Evolutionary conservation across 23 red algal species (phyloP).

Genomic region (Gracilaria domingensis): DNA sequence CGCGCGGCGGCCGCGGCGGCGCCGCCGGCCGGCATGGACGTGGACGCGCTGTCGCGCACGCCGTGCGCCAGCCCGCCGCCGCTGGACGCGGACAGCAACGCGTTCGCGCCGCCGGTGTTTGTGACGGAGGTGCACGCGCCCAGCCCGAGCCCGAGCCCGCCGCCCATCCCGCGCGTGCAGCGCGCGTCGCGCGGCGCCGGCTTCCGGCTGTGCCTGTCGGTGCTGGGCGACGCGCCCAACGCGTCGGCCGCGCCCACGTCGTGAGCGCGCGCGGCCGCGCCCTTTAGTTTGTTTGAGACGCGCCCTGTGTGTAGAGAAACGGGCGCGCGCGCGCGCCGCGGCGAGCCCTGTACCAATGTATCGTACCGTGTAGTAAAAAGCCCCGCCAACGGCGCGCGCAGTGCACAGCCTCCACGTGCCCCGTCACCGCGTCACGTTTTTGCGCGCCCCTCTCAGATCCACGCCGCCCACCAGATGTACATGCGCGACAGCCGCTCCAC

Average conservation of each 20-base stretch:
- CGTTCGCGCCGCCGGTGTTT: constrained; percentile 28
- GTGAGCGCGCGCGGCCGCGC: neutral
- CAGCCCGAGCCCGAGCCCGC: constrained; percentile 66
- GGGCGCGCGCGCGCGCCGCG: no score
- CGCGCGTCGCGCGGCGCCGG: constrained; percentile 18
- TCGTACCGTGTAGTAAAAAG: no score
- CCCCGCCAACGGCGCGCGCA: no score
- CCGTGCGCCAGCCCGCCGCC: constrained; percentile 16
- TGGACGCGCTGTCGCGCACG: neutral
- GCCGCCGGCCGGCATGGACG: neutral
- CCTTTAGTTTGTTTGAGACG: neutral
- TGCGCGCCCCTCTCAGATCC: constrained; percentile 65
- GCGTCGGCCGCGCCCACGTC: neutral
- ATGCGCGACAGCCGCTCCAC: constrained; percentile 84
- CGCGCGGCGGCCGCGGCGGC: neutral
- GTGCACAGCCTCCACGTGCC: neutral
- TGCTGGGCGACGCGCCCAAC: constrained; percentile 23
- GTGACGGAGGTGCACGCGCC: constrained; percentile 72
- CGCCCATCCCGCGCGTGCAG: constrained; percentile 53
- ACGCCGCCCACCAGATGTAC: constrained; percentile 98
- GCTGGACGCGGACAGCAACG: neutral
- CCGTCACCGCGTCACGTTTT: neutral
- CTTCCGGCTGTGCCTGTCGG: constrained; percentile 20
- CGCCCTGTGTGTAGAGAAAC: neutral
- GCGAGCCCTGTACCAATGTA: neutral